Percentiles rank a stretch among this genome's conserved stretches.
These are phyloP conservation scores for Bolboschoenus planiculmis DNA, from an alignment of 176 grass and related monocot genomes.

Conservation along the genomic window DNA sequence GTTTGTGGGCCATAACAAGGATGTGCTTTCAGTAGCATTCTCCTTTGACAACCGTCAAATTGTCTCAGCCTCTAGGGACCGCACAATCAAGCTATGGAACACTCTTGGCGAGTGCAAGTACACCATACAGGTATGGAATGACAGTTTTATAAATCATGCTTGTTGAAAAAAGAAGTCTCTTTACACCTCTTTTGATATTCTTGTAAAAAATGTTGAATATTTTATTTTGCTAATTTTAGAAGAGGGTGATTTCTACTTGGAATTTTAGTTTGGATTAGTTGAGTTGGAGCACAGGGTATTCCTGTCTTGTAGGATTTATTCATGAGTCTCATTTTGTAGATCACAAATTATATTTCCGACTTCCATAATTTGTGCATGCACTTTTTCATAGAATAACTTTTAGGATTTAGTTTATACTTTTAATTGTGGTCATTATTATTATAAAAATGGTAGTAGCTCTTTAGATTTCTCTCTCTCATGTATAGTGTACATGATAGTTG, in stretches of 20 bases:
- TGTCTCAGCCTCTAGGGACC: conserved; percentile 75
- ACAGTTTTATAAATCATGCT: neutral
- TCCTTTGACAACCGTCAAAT: conserved; percentile 94
- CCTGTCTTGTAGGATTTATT: neutral
- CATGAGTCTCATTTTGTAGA: neutral
- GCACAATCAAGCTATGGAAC: conserved; percentile 95
- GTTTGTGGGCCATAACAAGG: conserved; percentile 79
- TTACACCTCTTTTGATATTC: too few relatives aligned
- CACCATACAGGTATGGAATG: conserved; percentile 54
- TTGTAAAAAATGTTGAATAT: too few relatives aligned
- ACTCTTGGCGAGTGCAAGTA: conserved; percentile 98
- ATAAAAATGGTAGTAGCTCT: neutral
- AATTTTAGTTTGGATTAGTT: too few relatives aligned
- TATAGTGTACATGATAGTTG: neutral
- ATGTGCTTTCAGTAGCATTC: conserved; percentile 88
- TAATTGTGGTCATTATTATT: neutral
- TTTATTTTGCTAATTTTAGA: too few relatives aligned
- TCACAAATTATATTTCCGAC: neutral
- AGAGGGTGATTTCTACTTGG: too few relatives aligned
- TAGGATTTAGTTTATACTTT: neutral
- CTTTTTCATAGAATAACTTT: neutral
- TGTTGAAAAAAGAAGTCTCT: too few relatives aligned
- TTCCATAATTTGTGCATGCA: too few relatives aligned
- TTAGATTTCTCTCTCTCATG: neutral
- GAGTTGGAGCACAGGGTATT: too few relatives aligned